Evolutionary conservation across 108 stramenopile species (phyloP).

Genomic region (Fistulifera solaris): DNA sequence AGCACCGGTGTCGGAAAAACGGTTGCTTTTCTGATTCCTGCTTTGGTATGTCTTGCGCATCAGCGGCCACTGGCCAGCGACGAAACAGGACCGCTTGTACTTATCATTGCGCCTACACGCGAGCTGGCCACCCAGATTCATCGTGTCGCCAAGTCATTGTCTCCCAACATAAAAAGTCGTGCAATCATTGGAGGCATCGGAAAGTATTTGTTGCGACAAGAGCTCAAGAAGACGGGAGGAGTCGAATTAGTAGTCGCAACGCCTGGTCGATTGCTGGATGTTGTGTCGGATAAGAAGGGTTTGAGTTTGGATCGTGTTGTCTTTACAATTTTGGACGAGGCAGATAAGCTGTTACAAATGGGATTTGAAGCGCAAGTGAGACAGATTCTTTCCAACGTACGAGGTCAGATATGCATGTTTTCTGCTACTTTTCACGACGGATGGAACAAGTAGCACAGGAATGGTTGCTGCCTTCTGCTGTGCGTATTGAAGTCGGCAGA

Average conservation of each 20-base stretch:
- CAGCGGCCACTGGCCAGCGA: background rate
- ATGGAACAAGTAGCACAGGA: conserved; percentile 48
- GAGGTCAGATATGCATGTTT: conserved; percentile 57
- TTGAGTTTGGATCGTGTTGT: conserved; percentile 19
- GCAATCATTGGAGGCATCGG: conserved; percentile 72
- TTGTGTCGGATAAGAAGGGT: conserved; percentile 22
- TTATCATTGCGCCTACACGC: conserved; percentile 89
- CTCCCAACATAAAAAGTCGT: conserved; percentile 27
- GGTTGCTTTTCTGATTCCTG: conserved; percentile 83
- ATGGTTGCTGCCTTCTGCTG: conserved; percentile 63
- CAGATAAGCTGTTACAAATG: conserved; percentile 83
- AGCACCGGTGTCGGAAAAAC: conserved; percentile 92
- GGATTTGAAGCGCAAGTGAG: conserved; percentile 86
- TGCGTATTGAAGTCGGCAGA: conserved; percentile 50
- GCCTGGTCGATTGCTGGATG: conserved; percentile 94
- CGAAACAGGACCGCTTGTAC: conserved; percentile 9
- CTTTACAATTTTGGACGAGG: conserved; percentile 92
- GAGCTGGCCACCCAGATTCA: conserved; percentile 92
- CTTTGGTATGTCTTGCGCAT: conserved; percentile 35
- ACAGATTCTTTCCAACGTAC: conserved; percentile 42
- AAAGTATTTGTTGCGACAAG: conserved; percentile 60
- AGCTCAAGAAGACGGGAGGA: conserved; percentile 28
- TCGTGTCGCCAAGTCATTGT: conserved; percentile 29
- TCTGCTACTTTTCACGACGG: conserved; percentile 59
- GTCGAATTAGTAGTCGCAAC: conserved; percentile 88